phyloP scores from a whole-genome alignment of 139 green algal species.

The Chlamydomonas sp. region DNA sequence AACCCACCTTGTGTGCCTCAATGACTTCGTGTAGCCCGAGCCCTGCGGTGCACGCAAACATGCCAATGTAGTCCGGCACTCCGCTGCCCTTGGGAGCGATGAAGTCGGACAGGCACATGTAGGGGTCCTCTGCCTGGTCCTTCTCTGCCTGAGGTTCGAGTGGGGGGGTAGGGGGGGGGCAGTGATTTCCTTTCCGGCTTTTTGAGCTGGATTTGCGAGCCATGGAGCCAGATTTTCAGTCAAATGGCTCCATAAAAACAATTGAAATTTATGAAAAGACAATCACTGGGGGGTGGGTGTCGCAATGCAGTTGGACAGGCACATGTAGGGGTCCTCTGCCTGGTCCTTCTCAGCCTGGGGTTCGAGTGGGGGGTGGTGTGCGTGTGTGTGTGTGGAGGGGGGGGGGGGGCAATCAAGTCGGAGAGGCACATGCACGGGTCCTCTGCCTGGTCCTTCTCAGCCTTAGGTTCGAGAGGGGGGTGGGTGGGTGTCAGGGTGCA shows the following conservation, averaged over 20 bases:
- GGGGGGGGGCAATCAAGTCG: slow-evolving; percentile 99
- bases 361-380: too few species aligned
- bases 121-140: slow-evolving; percentile 61
- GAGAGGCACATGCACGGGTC: slow-evolving; percentile 80
- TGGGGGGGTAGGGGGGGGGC: too few species aligned
- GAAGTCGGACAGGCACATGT: slow-evolving; percentile 93
- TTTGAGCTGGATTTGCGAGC: too few species aligned
- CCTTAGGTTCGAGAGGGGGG: too few species aligned
- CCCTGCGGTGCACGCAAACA: slow-evolving; percentile 85
- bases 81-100: slow-evolving; percentile 78
- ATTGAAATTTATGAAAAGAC: too few species aligned
- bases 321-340: slow-evolving; percentile 72
- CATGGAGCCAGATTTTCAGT: too few species aligned
- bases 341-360: slow-evolving; percentile 92
- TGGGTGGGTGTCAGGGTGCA: too few species aligned
- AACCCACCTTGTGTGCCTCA: too few species aligned
- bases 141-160: slow-evolving; percentile 97
- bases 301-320: slow-evolving; percentile 95
- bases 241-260: too few species aligned
- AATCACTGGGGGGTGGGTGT: too few species aligned
- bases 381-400: too few species aligned
- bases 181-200: too few species aligned
- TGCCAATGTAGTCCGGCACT: slow-evolving; percentile 89
- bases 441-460: slow-evolving; percentile 80
- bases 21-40: slow-evolving; percentile 85